Evolutionary conservation across 2,329 filamentous ascomycete genomes (phyloP).

Genomic region (Diaporthe ampelina): DNA sequence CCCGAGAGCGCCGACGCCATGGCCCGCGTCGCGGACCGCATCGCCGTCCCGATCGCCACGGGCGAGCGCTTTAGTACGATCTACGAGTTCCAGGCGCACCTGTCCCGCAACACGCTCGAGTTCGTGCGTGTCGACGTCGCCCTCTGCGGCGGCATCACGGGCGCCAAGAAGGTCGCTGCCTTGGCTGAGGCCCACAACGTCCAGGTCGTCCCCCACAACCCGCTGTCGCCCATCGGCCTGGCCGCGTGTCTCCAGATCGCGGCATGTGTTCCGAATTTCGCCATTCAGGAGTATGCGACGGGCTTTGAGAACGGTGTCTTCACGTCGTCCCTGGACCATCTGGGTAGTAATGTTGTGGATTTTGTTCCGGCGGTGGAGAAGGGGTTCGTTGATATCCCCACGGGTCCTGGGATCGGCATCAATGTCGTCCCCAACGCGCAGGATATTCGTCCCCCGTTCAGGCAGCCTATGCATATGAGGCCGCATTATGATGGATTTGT

Average conservation of each 20-base stretch:
- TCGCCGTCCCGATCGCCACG: neutral
- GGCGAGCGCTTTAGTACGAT: conserved; percentile 14
- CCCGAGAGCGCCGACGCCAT: conserved; percentile 1
- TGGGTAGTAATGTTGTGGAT: neutral
- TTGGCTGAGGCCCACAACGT: conserved; percentile 12
- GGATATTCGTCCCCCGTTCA: conserved; percentile 5
- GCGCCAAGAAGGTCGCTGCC: conserved; percentile 9
- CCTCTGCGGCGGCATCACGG: conserved; percentile 5
- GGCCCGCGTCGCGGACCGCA: neutral
- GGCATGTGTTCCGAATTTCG: neutral
- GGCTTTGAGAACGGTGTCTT: neutral
- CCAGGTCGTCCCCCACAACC: conserved; percentile 12
- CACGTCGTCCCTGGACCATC: neutral
- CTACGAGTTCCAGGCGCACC: conserved; percentile 16
- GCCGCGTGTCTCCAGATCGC: neutral
- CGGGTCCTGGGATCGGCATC: neutral
- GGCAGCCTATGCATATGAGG: conserved; percentile 6
- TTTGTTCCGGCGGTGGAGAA: neutral
- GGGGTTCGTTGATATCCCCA: conserved; percentile 8
- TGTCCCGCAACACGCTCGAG: neutral
- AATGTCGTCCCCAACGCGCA: conserved; percentile 1
- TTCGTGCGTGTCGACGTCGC: conserved; percentile 1
- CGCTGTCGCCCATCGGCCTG: conserved; percentile 15
- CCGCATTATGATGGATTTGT: conserved; percentile 10
- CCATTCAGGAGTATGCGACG: conserved; percentile 9